Evolutionary conservation across 2,329 filamentous ascomycete genomes (phyloP).

Genomic region (Colletotrichum sublineola): DNA sequence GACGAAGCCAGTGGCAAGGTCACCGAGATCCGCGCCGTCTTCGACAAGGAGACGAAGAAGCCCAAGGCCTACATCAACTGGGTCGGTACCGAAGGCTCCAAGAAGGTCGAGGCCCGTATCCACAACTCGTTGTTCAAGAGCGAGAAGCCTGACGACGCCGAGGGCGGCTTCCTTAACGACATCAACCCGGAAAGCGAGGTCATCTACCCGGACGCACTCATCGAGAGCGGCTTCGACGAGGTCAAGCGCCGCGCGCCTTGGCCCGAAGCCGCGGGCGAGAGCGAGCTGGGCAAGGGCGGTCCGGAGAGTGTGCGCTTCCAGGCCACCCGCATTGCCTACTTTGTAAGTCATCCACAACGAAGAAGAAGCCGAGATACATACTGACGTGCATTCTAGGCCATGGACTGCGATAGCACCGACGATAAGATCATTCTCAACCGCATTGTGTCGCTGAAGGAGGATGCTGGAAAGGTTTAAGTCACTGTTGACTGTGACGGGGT

Average conservation of each 20-base stretch:
- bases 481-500: not conserved
- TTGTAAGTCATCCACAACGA: conserved; percentile 61
- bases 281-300: conserved; percentile 70
- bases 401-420: conserved; percentile 83
- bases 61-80: conserved; percentile 92
- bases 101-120: conserved; percentile 80
- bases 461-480: conserved; percentile 71
- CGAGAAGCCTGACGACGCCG: conserved; percentile 81
- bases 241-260: conserved; percentile 80
- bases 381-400: conserved; percentile 58
- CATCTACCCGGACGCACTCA: conserved; percentile 81
- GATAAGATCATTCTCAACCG: conserved; percentile 90
- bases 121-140: conserved; percentile 90
- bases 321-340: conserved; percentile 89
- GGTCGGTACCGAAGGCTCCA: conserved; percentile 77
- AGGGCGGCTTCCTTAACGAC: conserved; percentile 85
- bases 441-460: conserved; percentile 93
- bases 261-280: conserved; percentile 83
- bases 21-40: conserved; percentile 71
- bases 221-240: conserved; percentile 87
- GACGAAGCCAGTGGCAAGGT: conserved; percentile 75
- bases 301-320: conserved; percentile 89
- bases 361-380: not conserved
- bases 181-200: conserved; percentile 88
- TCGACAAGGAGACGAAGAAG: conserved; percentile 78